Percentiles rank a stretch among this genome's conserved stretches.
Conservation (phyloP, 768 basidiomycete genomes). For the Lentinula aciculospora region DNA sequence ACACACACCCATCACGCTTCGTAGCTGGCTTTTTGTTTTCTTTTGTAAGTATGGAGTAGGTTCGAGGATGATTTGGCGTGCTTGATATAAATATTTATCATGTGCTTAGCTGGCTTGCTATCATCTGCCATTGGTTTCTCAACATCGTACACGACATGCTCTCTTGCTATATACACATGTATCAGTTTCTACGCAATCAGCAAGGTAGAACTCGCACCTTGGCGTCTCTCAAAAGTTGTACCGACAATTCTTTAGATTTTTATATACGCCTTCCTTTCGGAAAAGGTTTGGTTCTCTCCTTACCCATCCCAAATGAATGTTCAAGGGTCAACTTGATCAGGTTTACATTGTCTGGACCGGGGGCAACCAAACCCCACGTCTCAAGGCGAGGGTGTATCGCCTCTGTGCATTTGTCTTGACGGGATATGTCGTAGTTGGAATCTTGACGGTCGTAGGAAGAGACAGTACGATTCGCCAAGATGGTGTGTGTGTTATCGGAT, state of each 20-base stretch:
- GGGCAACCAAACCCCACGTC: slow-evolving; percentile 1
- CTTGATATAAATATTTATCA: too few relatives aligned
- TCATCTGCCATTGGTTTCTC: not conserved
- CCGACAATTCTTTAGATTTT: not conserved
- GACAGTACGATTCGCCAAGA: not conserved
- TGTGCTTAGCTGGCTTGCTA: slow-evolving; percentile 1
- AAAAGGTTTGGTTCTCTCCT: not conserved
- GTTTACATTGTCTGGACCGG: slow-evolving; percentile 8
- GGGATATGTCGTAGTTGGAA: slow-evolving; percentile 2
- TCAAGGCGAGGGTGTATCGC: slow-evolving; percentile 1
- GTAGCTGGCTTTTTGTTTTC: slow-evolving; percentile 7
- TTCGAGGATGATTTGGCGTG: not conserved
- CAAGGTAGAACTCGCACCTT: not conserved
- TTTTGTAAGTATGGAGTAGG: not conserved
- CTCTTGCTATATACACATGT: not conserved
- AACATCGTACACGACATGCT: not conserved
- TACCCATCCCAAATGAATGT: not conserved
- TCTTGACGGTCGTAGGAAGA: slow-evolving; percentile 2
- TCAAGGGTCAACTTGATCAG: not conserved
- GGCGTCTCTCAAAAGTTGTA: not conserved
- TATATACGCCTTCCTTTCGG: slow-evolving; percentile 7
- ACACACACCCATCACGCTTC: not conserved
- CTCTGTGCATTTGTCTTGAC: not conserved
- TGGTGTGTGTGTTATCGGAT: slow-evolving; percentile 4
- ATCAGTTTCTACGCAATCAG: slow-evolving; percentile 6